Evolutionary conservation across 2,329 filamentous ascomycete genomes (phyloP), one percentile per base, ranked within the genome.

Genomic region (Colletotrichum sp.): DNA sequence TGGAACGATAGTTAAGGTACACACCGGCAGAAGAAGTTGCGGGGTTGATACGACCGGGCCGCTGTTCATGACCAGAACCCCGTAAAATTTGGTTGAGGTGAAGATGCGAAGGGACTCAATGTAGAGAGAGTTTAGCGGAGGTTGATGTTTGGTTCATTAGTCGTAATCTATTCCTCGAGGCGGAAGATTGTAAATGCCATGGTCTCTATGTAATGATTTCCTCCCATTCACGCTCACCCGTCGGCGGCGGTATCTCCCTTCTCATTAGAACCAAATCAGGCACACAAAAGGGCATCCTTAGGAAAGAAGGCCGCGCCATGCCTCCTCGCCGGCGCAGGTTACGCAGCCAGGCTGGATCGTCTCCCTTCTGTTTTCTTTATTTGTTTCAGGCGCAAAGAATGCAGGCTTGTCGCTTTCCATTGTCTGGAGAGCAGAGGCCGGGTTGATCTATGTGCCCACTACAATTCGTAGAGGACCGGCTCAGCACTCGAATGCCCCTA

Each of bases 321-420:
- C 70, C 74, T 69, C 49, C 74, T 61, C 59, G 77, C 77, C 77
- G 77, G 77, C 77, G 77, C 77, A 78, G 77, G 77, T 78, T 78
- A 76, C 77, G 77, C 77, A 78, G 77, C 77, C 77, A 75, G 77
- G 77, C 77, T 65, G 65, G 65, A 69, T 72, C 29, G 15, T 57
- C 65, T 65, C 49, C 34, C 49, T n/a, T 59, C 25, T 49, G 44
- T 25, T 36, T 32, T 29, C 7, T 32, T 64, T 68, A 9, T 39
- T 36, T 11, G n/a, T 57, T 57, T 39, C 19, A 66, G 74, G 74
- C 74, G 74, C 74, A 76, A 76, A 69, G 19, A 49, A 22, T 61
- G 36, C 69, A 30, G 44, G 19, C 34, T 62, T 25, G 15, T 64
- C 44, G n/a, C 64, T 62, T 36, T 15, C 25, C 36, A 22, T 57